Conservation (phyloP, 2,329 filamentous ascomycete genomes). For the Cladosporium sphaerospermum region DNA sequence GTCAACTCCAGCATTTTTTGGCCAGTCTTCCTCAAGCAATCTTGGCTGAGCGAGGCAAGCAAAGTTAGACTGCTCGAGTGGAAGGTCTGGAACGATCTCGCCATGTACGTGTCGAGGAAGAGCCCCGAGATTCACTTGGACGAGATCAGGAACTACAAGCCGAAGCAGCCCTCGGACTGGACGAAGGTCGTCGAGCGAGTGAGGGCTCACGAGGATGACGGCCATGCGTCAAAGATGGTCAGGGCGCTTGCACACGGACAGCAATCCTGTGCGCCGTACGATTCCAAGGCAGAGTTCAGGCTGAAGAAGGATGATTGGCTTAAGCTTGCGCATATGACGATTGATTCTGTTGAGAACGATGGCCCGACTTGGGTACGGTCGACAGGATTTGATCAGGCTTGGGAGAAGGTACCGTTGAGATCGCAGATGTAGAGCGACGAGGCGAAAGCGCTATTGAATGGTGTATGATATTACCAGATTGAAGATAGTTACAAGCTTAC, state of each 20-base stretch:
- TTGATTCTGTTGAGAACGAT: slow-evolving; percentile 54
- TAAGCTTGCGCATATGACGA: slow-evolving; percentile 53
- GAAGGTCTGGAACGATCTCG: slow-evolving; percentile 70
- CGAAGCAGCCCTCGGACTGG: slow-evolving; percentile 42
- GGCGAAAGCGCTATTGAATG: background rate
- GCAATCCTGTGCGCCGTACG: slow-evolving; percentile 43
- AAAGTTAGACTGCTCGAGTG: slow-evolving; percentile 72
- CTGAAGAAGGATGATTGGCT: slow-evolving; percentile 52
- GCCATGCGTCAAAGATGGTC: slow-evolving; percentile 71
- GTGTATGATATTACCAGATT: too few relatives aligned
- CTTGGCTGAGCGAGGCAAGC: slow-evolving; percentile 53
- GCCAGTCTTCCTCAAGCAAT: slow-evolving; percentile 51
- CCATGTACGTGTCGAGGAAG: slow-evolving; percentile 65
- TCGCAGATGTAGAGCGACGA: background rate
- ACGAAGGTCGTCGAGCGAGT: slow-evolving; percentile 40
- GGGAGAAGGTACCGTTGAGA: slow-evolving; percentile 41
- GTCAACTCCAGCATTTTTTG: slow-evolving; percentile 74
- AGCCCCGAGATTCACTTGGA: slow-evolving; percentile 55
- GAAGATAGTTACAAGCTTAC: too few relatives aligned
- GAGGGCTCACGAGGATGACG: slow-evolving; percentile 60
- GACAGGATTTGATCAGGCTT: slow-evolving; percentile 60
- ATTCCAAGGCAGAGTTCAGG: slow-evolving; percentile 41
- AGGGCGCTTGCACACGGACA: slow-evolving; percentile 63
- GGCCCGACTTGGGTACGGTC: slow-evolving; percentile 55
- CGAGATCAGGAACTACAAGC: slow-evolving; percentile 55